Percentiles rank a stretch among this genome's conserved stretches.
Evolutionary conservation across 2,329 filamentous ascomycete genomes (phyloP).

Genomic region (Raffaelea ambrosiae): DNA sequence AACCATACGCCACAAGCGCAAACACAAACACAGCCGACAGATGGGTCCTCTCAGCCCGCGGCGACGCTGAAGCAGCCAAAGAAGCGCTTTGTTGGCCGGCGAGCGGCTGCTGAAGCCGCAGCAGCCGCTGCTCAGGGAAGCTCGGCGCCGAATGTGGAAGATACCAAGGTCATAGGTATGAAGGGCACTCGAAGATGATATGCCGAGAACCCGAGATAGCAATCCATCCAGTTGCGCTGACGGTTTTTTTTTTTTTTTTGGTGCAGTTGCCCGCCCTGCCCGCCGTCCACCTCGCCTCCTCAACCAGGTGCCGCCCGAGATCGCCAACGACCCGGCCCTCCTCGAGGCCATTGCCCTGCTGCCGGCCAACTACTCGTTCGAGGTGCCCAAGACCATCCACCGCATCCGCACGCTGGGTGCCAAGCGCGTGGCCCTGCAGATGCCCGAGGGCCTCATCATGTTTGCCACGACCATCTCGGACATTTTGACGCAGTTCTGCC

Average conservation of each 20-base stretch:
- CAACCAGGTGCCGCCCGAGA: constrained; percentile 83
- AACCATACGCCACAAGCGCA: background rate
- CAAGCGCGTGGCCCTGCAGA: constrained; percentile 85
- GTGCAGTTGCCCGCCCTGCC: constrained; percentile 57
- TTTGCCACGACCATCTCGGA: constrained; percentile 98
- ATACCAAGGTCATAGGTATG: constrained; percentile 51
- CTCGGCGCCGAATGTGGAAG: constrained; percentile 31
- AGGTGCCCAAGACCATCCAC: constrained; percentile 97
- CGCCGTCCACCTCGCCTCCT: constrained; percentile 67
- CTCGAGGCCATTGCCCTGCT: constrained; percentile 81
- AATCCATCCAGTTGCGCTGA: too few relatives aligned
- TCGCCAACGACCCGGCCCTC: constrained; percentile 75
- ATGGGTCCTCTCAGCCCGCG: constrained; percentile 1
- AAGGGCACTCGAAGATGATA: too few relatives aligned
- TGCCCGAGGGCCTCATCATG: constrained; percentile 88
- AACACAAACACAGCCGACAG: constrained; percentile 3
- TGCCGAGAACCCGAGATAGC: too few relatives aligned
- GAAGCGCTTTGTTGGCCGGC: constrained; percentile 83
- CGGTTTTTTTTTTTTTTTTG: background rate
- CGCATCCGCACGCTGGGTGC: constrained; percentile 73
- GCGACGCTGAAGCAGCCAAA: constrained; percentile 64
- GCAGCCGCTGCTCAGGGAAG: background rate
- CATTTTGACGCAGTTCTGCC: constrained; percentile 90
- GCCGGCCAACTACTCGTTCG: constrained; percentile 95
- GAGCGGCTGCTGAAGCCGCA: constrained; percentile 58